Evolutionary conservation across 305 asterid genomes (phyloP).

Genomic region (Ilex paraguariensis): DNA sequence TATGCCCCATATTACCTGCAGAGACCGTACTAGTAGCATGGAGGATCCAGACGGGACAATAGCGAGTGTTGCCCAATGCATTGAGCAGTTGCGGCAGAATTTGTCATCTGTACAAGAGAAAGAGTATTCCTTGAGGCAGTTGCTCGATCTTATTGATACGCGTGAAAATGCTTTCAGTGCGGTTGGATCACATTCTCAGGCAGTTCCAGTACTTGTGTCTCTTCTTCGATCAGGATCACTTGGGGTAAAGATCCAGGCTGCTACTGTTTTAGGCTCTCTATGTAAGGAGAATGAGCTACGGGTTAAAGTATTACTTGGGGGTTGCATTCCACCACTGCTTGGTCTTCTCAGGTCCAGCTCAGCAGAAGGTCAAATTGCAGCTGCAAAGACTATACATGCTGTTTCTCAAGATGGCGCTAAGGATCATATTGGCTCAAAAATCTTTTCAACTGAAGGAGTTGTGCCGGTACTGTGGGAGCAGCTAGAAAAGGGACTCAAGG

Average conservation of each 20-base stretch:
- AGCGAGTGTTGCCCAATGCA: slow-evolving; percentile 97
- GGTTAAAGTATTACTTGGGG: slow-evolving; percentile 95
- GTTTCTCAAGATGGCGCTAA: slow-evolving; percentile 97
- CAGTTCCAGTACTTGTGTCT: slow-evolving; percentile 98
- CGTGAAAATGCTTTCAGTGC: slow-evolving; percentile 94
- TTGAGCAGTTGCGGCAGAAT: slow-evolving; percentile 93
- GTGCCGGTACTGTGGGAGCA: slow-evolving; percentile 97
- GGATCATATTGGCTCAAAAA: slow-evolving; percentile 97
- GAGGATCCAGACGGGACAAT: slow-evolving; percentile 99
- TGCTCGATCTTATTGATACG: slow-evolving; percentile 76
- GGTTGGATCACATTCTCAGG: slow-evolving; percentile 99
- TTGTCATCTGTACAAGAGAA: slow-evolving; percentile 83
- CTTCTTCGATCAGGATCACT: slow-evolving; percentile 85
- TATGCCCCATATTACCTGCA: slow-evolving; percentile 28
- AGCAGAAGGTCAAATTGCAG: slow-evolving; percentile 86
- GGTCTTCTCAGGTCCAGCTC: slow-evolving; percentile 98
- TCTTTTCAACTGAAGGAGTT: slow-evolving; percentile 98
- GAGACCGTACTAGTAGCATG: slow-evolving; percentile 86
- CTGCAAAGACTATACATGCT: slow-evolving; percentile 94
- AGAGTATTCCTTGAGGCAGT: slow-evolving; percentile 74
- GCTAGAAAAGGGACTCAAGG: slow-evolving; percentile 81
- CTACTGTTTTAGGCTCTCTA: slow-evolving; percentile 85
- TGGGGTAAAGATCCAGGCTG: slow-evolving; percentile 90
- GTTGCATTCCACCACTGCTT: slow-evolving; percentile 98
- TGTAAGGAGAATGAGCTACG: slow-evolving; percentile 96